Evolutionary conservation across 2,329 filamentous ascomycete species (phyloP), one percentile per base, ranked within the genome.

Genomic region (Neoscytalidium dimidiatum): DNA sequence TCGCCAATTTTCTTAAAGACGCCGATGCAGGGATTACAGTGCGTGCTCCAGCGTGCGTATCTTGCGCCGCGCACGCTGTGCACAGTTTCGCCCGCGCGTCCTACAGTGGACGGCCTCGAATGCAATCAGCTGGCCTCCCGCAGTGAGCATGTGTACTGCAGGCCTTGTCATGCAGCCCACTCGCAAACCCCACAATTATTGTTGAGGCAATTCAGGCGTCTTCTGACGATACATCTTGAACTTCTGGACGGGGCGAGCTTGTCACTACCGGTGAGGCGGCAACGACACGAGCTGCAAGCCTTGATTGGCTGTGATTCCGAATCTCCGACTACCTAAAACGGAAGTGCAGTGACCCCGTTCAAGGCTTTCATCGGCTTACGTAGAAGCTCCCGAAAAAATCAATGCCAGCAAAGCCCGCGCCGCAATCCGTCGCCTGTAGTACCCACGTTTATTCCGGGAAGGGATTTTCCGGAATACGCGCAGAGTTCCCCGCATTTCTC

Each of bases 401-500:
- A 21, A 46, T n/a, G 35, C 8, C 28, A 31, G 26, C 33, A 19
- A 41, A 4, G 31, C n/a, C 26, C 4, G n/a, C 14, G 11, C 41
- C 26, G 41, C n/a, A 7, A 23, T 31, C 17, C 19, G 5, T 17
- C 28, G 26, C 11, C 23, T 41, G 38, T 8, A 21, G 17, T 11
- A 19, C n/a, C n/a, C n/a, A 19, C 14, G 17, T 23, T 23, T 46
- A 41, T 11, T 33, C n/a, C n/a, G 17, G 41, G 17, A 7, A 8
- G 9, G 31, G 38, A 28, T 19, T 26, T 60, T 46, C 41, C 56
- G 38, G 23, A 21, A n/a, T 28, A 44, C 26, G 29, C 56, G 38
- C 26, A 17, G 17, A 44, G 56, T 60, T 46, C 56, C 56, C 56
- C 56, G 56, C 56, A 60, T 60, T 60, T 46, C 38, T 29, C 35